These are phyloP conservation scores for Crucibulum laeve DNA, from an alignment of 768 basidiomycete species.

Conservation along the genomic window DNA sequence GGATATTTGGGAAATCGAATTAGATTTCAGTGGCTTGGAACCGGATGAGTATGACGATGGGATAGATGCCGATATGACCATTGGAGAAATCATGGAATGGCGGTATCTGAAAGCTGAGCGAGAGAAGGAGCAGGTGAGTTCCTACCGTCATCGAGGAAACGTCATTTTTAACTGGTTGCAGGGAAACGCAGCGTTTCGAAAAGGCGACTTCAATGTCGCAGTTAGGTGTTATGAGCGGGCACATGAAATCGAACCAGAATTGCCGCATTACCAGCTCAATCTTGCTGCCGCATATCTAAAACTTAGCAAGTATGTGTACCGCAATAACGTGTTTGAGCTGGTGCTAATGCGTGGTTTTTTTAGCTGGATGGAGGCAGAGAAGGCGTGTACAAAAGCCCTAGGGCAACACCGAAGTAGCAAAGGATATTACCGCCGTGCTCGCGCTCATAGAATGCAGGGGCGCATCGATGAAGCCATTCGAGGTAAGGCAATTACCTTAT, in stretches of 20 bases:
- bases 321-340: background rate
- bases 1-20: constrained; percentile 69
- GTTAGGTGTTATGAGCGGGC: constrained; percentile 58
- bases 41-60: constrained; percentile 42
- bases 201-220: constrained; percentile 52
- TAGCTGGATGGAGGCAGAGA: constrained; percentile 72
- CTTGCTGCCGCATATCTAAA: constrained; percentile 74
- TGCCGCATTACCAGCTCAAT: constrained; percentile 75
- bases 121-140: constrained; percentile 62
- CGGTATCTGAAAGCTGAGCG: constrained; percentile 65
- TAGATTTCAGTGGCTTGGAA: constrained; percentile 59
- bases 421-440: constrained; percentile 66
- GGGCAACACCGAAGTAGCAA: constrained; percentile 64
- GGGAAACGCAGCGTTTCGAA: constrained; percentile 70
- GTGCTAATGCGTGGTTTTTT: constrained; percentile 4
- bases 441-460: constrained; percentile 59
- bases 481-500: constrained; percentile 29
- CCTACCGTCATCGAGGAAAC: background rate
- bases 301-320: constrained; percentile 51
- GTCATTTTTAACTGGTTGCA: constrained; percentile 17
- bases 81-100: constrained; percentile 73
- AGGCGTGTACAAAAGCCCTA: constrained; percentile 63
- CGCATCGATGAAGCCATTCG: constrained; percentile 53
- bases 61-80: constrained; percentile 55
- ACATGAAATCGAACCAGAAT: constrained; percentile 60